Base-by-base conservation (phyloP, 2,329 filamentous ascomycete species). In the Fusarium anthophilum region DNA sequence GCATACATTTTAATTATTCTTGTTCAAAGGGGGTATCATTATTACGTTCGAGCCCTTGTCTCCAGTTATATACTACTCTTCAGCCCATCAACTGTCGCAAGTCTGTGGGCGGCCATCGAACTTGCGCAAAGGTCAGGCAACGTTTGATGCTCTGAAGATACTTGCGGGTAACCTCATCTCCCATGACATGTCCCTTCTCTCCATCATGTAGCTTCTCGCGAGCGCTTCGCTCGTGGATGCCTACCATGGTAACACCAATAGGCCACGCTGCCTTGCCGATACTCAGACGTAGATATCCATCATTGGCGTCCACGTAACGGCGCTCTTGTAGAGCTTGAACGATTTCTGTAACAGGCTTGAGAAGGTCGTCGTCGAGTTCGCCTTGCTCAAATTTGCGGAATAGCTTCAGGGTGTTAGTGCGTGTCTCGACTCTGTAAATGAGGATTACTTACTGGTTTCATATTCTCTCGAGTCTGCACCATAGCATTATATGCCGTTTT, bases 231-330 rank as follows among this genome's bases (percentile, higher is more conserved):
- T 98, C 96, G 89, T 99, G 96, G 78, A 99, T 99, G 87, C 96
- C 96, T 79, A 99, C 96, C 96, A 98, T 99, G 82, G 96, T 99
- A 44, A 99, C 96, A 84, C 96, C 96, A 79, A 99, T 99, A 30
- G 96, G 96, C 96, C 96, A 99, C 22, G 96, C 96, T 76, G 95
- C 95, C 85, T 98, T 98, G 74, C 95, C 95, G 79, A 99, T 99
- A 81, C 94, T 97, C 62, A 99, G 87, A 60, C 94, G 89, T 69
- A 99, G 86, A 82, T 99, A 99, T 1, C 94, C 95, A 81, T 99
- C 94, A 81, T 98, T 98, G 39, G 96, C 96, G 83, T 98, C 94
- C 53, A 99, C 96, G 80, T 99, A 99, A 72, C 94, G 91, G 68
- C 95, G 90, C 80, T 95, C 92, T 83, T 99, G 96, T 8, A 96